Conservation (phyloP, 1,139 yeast species). For the Candida sp. region DNA sequence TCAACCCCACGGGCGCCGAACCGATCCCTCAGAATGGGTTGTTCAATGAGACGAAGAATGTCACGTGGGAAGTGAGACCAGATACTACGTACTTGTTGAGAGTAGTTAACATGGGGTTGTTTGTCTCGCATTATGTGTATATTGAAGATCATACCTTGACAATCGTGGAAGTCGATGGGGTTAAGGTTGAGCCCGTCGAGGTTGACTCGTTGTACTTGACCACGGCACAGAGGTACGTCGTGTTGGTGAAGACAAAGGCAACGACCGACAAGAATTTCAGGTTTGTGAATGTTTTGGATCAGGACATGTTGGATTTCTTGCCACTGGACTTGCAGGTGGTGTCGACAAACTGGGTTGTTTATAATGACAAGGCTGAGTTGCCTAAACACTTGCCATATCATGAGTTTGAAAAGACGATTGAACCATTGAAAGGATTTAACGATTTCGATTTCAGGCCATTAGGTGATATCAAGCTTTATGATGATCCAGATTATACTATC, state of each 20-base stretch:
- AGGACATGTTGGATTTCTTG: conserved; percentile 74
- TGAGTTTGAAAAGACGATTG: conserved; percentile 39
- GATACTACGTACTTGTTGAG: conserved; percentile 81
- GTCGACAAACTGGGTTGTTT: conserved; percentile 73
- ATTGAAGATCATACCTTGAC: conserved; percentile 85
- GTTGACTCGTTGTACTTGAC: conserved; percentile 67
- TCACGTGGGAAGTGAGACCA: conserved; percentile 74
- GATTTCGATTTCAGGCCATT: conserved; percentile 70
- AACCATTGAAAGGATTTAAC: conserved; percentile 55
- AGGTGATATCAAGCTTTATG: conserved; percentile 51
- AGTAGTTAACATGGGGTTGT: conserved; percentile 83
- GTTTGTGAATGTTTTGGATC: conserved; percentile 78
- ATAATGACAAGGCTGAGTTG: conserved; percentile 47
- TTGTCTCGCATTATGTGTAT: conserved; percentile 83
- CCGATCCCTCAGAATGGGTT: conserved; percentile 86
- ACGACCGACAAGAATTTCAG: conserved; percentile 65
- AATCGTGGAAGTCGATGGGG: conserved; percentile 86
- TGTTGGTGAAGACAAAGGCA: conserved; percentile 68
- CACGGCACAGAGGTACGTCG: conserved; percentile 80
- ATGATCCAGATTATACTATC: conserved; percentile 70
- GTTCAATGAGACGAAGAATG: conserved; percentile 78
- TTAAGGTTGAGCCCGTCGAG: conserved; percentile 67
- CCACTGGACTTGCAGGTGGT: conserved; percentile 69
- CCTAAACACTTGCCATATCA: conserved; percentile 36
- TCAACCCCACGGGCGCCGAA: conserved; percentile 97